phyloP scores from a whole-genome alignment of 208 protist genomes.

The Strigomonas culicis region DNA sequence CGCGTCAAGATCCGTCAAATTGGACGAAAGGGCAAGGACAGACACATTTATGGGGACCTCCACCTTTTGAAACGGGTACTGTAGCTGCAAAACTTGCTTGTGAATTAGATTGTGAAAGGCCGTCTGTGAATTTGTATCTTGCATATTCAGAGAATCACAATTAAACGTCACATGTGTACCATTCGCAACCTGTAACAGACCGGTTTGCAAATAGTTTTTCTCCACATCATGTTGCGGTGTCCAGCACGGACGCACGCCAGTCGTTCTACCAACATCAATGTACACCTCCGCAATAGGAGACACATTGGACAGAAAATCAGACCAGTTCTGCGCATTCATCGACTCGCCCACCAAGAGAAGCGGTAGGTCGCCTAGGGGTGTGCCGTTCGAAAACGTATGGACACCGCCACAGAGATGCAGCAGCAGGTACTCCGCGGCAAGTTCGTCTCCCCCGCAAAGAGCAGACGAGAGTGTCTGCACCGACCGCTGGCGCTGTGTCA shows the following conservation, averaged over 20 bases:
- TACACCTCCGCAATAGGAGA: slow-evolving; percentile 54
- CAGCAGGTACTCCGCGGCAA: slow-evolving; percentile 66
- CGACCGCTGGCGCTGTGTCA: slow-evolving; percentile 12
- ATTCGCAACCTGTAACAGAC: slow-evolving; percentile 73
- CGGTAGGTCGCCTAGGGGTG: slow-evolving; percentile 76
- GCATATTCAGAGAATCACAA: slow-evolving; percentile 25
- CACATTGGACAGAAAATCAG: slow-evolving; percentile 30
- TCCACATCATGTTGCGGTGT: slow-evolving; percentile 41
- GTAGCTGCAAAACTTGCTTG: slow-evolving; percentile 55
- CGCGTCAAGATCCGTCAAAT: slow-evolving; percentile 5
- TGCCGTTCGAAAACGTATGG: slow-evolving; percentile 32
- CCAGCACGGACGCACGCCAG: slow-evolving; percentile 10
- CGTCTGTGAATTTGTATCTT: no score
- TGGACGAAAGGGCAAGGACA: slow-evolving; percentile 46
- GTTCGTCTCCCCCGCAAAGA: slow-evolving; percentile 49
- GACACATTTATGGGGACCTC: slow-evolving; percentile 59
- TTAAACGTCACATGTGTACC: slow-evolving; percentile 82
- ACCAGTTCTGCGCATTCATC: slow-evolving; percentile 36
- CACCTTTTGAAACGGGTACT: slow-evolving; percentile 69
- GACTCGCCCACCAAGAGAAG: slow-evolving; percentile 35
- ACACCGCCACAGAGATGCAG: slow-evolving; percentile 68
- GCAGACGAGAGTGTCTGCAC: slow-evolving; percentile 22
- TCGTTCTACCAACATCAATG: slow-evolving; percentile 23
- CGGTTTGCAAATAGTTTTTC: slow-evolving; percentile 56
- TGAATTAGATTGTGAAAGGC: slow-evolving; percentile 26